Percentiles rank a stretch among this genome's conserved stretches.
phyloP scores from a whole-genome alignment of 495 filamentous ascomycete genomes.

The Xylaria flabelliformis region DNA sequence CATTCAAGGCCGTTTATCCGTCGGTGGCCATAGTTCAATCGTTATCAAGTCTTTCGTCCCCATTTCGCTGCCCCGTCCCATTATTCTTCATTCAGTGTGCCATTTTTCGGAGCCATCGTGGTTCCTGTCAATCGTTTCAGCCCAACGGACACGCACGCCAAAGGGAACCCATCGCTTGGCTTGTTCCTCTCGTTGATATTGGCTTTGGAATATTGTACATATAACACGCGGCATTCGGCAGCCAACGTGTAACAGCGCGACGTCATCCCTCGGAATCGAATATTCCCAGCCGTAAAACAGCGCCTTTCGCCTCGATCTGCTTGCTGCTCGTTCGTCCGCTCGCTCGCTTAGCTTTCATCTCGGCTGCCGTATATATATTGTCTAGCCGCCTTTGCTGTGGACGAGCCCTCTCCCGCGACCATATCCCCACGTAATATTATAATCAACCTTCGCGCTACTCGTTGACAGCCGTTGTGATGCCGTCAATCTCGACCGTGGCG shows the following conservation, averaged over 20 bases:
- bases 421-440: conserved; percentile 20
- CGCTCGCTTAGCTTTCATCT: neutral
- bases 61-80: conserved; percentile 12
- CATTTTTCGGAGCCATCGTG: conserved; percentile 9
- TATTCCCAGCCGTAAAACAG: neutral
- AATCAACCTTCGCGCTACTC: conserved; percentile 16
- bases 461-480: conserved; percentile 41
- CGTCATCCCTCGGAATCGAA: neutral
- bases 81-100: neutral
- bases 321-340: neutral
- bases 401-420: neutral
- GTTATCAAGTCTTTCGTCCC: neutral
- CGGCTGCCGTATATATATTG: conserved; percentile 15
- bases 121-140: conserved; percentile 22
- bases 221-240: neutral
- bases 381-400: conserved; percentile 9
- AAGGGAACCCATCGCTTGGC: neutral
- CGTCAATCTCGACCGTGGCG: conserved; percentile 43
- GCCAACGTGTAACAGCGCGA: neutral
- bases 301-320: neutral
- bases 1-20: neutral
- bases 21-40: neutral
- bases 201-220: neutral
- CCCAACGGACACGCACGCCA: neutral
- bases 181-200: conserved; percentile 19